Evolutionary conservation across 768 basidiomycete genomes (phyloP), one percentile per base, ranked within the genome.

Genomic region (Tylopilus rubrobrunneus): DNA sequence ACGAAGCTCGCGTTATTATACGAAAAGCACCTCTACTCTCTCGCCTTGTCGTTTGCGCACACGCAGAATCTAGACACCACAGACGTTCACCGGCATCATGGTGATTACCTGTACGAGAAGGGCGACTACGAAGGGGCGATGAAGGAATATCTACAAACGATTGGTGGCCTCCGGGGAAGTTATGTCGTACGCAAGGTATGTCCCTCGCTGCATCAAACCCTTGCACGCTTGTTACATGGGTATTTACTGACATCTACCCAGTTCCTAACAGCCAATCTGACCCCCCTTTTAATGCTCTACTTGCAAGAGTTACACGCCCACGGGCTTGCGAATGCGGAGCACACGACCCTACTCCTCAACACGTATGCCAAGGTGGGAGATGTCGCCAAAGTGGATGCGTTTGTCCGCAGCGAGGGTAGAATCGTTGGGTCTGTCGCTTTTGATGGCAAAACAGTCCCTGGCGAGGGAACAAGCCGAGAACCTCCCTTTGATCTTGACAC

Each of bases 311-410:
- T 99, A 0, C 97, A 99, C 66, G 79, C 89, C 1, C 78, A 86
- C 1, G 88, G 90, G 0, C 83, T 96, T 7, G 96, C 97, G 28
- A 98, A 96, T 63, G 84, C 92, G 0, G 95, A 98, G 62, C 96
- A 98, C 65, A 99, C 97, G 0, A 98, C 97, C 0, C 84, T 99
- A 8, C 80, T 99, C 4, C 82, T 99, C 25, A 98, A 98, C 67
- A 94, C 95, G 7, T 98, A 97, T 71, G 97, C 97, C 48, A 98
- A 98, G 67, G 86, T 97, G 21, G 92, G 93, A 56, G 97, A 99
- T 62, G 85, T 93, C 15, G 70, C 83, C 2, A 85, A 93, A 12
- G 80, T 98, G 2, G 92, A 98, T 62, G 83, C 78, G 55, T 99
- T 99, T 70, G 90, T 99, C 73, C 92, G 89, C 69, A 86, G 91